A percentile compares a stretch with the other conserved stretches of the same genome.
phyloP scores from a whole-genome alignment of 495 filamentous ascomycete species.

The Parathielavia appendiculata region DNA sequence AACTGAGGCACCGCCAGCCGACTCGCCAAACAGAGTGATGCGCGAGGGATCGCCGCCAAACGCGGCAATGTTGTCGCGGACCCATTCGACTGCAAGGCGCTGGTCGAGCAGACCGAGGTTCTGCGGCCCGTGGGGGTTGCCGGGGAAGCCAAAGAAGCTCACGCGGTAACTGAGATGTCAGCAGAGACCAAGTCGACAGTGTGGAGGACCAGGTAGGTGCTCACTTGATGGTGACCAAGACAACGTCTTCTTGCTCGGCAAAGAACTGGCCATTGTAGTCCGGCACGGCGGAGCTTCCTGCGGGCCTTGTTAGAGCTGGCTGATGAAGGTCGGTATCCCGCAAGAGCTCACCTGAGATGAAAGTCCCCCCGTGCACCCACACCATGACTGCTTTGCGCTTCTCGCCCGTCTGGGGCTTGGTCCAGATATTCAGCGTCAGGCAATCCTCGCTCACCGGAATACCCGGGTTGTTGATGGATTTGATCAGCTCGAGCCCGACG shows the following conservation, averaged over 20 bases:
- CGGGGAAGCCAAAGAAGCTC: slow-evolving; percentile 55
- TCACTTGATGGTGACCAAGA: slow-evolving; percentile 10
- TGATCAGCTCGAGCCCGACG: neutral
- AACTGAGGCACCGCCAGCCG: slow-evolving; percentile 42
- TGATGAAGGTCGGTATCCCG: slow-evolving; percentile 7
- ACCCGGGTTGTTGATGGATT: slow-evolving; percentile 1
- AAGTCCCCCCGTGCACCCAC: slow-evolving; percentile 30
- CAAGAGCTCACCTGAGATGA: slow-evolving; percentile 34
- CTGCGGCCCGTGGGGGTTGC: slow-evolving; percentile 16
- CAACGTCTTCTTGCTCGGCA: slow-evolving; percentile 8
- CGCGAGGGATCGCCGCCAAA: slow-evolving; percentile 53
- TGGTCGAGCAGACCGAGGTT: slow-evolving; percentile 56
- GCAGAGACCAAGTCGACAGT: too few species aligned
- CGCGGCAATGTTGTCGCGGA: slow-evolving; percentile 49
- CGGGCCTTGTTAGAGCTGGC: neutral
- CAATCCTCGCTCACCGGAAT: slow-evolving; percentile 45
- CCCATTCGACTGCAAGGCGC: slow-evolving; percentile 48
- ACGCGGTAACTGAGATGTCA: slow-evolving; percentile 47
- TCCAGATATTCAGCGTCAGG: slow-evolving; percentile 51
- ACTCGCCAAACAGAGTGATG: slow-evolving; percentile 52
- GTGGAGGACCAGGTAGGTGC: neutral
- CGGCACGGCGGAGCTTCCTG: slow-evolving; percentile 8
- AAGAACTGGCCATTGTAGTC: slow-evolving; percentile 10
- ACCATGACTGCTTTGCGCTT: slow-evolving; percentile 27
- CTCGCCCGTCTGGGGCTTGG: slow-evolving; percentile 13